Base-by-base conservation (phyloP, 2,329 filamentous ascomycete genomes). In the Helotiales sp. region DNA sequence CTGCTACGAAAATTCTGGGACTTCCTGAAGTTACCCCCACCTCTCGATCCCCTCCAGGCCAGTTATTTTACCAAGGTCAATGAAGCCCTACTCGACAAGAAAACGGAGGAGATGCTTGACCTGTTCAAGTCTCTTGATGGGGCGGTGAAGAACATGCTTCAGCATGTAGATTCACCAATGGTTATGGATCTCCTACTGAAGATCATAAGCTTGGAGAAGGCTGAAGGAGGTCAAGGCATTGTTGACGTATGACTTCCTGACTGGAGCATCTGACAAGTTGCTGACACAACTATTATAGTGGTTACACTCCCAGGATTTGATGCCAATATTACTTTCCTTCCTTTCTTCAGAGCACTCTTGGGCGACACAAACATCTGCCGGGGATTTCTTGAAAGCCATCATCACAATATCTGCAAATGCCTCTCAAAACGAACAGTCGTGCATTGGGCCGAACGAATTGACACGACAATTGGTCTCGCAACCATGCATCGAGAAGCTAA, bases 41-140 rank as follows among this genome's bases (percentile, higher is more conserved):
- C 95, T 2, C 86, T 99, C 64, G 95, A 98, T 78, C 92, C 95
- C 43, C 86, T 97, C 6, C 95, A 98, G 80, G 95, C 96, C 20
- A 94, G 94, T 76, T 99, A 99, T 79, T 99, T 99, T 78, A 97
- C 95, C 64, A 99, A 98, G 78, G 94, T 99, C 77, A 98, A 98
- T 79, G 96, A 99, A 81, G 92, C 93, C n/a, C 82, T 99, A 22
- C 91, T 99, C 64, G 96, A 98, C 79, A 96, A 96, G 81, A 98
- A 98, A 85, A 97, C 96, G 6, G 93, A 96, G 76, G 95, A 97
- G 71, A 99, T 98, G 95, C 84, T 98, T 72, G 89, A 90, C 20
- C 89, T 99, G 69, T 88, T 99, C 79, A 96, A 93, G 78, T 90
- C 89, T 1, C 82, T 97, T 58, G 91, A 96, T 37, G 88, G 90